Evolutionary conservation across 208 protist species (phyloP).

Genomic region (Pavlovales sp.): DNA sequence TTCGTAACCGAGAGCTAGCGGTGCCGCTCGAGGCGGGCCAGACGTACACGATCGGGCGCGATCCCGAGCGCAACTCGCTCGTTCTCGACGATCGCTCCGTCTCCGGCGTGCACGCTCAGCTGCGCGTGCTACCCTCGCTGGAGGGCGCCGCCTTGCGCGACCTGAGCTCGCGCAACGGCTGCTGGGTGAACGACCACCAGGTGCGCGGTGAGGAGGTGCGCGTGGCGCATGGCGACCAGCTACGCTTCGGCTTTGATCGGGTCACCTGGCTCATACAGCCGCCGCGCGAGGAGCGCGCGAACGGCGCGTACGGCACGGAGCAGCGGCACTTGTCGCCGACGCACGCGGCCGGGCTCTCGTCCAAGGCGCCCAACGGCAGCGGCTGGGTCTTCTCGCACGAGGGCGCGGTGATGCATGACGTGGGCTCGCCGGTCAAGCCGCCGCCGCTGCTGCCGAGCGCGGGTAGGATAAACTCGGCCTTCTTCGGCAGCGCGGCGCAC

Average conservation of each 20-base stretch:
- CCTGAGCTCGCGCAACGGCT: constrained; percentile 35
- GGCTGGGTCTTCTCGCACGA: constrained; percentile 2
- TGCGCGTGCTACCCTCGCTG: neutral
- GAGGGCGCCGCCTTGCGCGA: neutral
- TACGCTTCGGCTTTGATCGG: constrained; percentile 27
- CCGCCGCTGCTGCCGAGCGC: constrained; percentile 11
- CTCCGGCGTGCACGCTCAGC: neutral
- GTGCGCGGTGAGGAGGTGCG: neutral
- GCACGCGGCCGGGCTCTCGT: neutral
- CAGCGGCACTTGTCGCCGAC: neutral
- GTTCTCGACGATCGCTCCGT: neutral
- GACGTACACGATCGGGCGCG: neutral
- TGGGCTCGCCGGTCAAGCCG: neutral
- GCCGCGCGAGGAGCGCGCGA: neutral
- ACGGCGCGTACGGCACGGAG: neutral
- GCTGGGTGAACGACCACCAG: constrained; percentile 24
- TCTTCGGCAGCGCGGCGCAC: neutral
- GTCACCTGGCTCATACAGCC: neutral
- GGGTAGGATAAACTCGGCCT: neutral
- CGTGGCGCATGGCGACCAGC: constrained; percentile 1
- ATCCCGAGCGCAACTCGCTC: neutral
- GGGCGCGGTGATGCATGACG: neutral
- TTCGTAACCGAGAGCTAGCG: neutral
- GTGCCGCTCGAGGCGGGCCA: neutral
- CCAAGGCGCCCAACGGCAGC: neutral